These are phyloP conservation scores for Porpolomopsis calyptriformis DNA, from an alignment of 768 basidiomycete species.

Conservation along the genomic window DNA sequence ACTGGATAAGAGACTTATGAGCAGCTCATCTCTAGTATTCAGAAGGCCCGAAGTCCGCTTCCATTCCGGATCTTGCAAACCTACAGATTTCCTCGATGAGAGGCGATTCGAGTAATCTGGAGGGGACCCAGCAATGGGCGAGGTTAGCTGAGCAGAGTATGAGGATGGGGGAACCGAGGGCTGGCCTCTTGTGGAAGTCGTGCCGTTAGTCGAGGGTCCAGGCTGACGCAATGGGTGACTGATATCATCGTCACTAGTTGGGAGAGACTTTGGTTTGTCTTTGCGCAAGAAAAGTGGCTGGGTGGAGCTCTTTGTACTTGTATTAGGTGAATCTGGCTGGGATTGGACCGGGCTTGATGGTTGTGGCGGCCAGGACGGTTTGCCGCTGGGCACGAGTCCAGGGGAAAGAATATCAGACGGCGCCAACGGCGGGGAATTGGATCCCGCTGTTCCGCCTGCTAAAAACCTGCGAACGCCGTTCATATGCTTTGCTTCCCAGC, in stretches of 20 bases:
- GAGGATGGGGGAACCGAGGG: no score
- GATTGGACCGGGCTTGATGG: slow-evolving; percentile 27
- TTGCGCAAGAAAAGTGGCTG: slow-evolving; percentile 44
- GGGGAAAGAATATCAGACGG: slow-evolving; percentile 15
- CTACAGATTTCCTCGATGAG: slow-evolving; percentile 26
- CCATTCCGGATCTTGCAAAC: slow-evolving; percentile 24
- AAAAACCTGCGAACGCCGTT: slow-evolving; percentile 65
- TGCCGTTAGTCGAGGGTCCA: slow-evolving; percentile 13
- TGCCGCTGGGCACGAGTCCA: slow-evolving; percentile 16
- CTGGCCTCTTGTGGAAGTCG: slow-evolving; percentile 1
- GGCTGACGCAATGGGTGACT: slow-evolving; percentile 19
- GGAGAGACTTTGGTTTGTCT: slow-evolving; percentile 31
- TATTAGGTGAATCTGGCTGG: slow-evolving; percentile 15
- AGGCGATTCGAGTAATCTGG: slow-evolving; percentile 21
- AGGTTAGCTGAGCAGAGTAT: no score
- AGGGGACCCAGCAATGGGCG: no score
- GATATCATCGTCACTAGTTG: slow-evolving; percentile 15
- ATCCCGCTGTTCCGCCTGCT: slow-evolving; percentile 26
- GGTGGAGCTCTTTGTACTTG: slow-evolving; percentile 30
- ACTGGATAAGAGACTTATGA: slow-evolving; percentile 83
- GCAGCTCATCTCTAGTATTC: slow-evolving; percentile 70
- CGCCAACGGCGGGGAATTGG: slow-evolving; percentile 19
- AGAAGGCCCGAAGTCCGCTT: slow-evolving; percentile 35
- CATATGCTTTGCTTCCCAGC: slow-evolving; percentile 27
- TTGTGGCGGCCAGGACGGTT: slow-evolving; percentile 38